Evolutionary conservation across 2,329 filamentous ascomycete genomes (phyloP).

Genomic region (Phyllosticta paracitricarpa): DNA sequence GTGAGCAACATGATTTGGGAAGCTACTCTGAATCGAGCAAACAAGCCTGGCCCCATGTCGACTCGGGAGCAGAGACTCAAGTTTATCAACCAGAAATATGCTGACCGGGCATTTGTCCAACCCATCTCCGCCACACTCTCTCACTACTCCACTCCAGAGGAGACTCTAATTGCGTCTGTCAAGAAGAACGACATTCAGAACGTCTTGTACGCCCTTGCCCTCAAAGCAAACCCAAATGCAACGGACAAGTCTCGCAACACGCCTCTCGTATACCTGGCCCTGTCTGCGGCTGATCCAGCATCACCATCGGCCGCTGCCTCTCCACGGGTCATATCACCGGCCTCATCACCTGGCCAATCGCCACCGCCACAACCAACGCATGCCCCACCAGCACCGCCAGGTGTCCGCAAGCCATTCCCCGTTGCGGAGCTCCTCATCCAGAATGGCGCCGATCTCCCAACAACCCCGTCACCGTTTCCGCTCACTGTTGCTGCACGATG

Average conservation of each 20-base stretch:
- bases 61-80: constrained; percentile 83
- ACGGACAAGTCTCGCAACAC: constrained; percentile 79
- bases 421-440: constrained; percentile 86
- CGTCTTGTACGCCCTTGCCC: constrained; percentile 79
- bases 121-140: constrained; percentile 66
- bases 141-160: constrained; percentile 68
- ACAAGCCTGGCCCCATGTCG: constrained; percentile 67
- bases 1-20: constrained; percentile 98
- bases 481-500: constrained; percentile 69
- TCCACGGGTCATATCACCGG: constrained; percentile 17
- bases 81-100: constrained; percentile 94
- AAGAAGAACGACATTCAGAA: constrained; percentile 95
- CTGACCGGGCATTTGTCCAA: constrained; percentile 71
- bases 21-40: constrained; percentile 61
- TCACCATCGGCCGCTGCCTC: constrained; percentile 48
- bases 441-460: constrained; percentile 83
- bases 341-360: constrained; percentile 34
- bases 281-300: constrained; percentile 86
- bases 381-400: constrained; percentile 25
- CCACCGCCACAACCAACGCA: constrained; percentile 25
- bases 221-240: constrained; percentile 78
- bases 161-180: constrained; percentile 81
- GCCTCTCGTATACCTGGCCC: constrained; percentile 79
- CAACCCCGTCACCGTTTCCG: constrained; percentile 66
- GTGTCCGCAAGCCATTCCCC: constrained; percentile 55